Conservation (phyloP, 108 stramenopile genomes). For the Schizochytrium sp. region DNA sequence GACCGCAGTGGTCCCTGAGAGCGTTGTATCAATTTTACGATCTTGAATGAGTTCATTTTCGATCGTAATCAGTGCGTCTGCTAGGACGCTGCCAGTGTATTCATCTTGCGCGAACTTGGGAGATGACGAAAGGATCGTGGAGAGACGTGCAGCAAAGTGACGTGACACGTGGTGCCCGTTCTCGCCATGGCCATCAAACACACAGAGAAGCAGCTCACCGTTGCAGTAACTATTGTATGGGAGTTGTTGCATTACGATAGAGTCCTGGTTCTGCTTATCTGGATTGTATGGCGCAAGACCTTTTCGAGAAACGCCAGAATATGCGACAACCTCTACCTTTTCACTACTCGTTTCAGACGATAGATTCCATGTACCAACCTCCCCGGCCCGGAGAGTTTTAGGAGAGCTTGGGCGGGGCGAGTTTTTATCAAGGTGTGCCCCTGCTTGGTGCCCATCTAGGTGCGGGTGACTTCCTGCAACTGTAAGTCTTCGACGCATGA, state of each 20-base stretch:
- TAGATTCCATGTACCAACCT: conserved; percentile 39
- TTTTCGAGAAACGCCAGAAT: conserved; percentile 94
- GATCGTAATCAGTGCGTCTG: conserved; percentile 87
- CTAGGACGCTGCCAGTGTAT: conserved; percentile 72
- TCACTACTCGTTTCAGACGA: neutral
- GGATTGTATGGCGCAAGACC: conserved; percentile 99
- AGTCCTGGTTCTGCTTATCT: conserved; percentile 98
- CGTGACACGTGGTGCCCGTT: conserved; percentile 94
- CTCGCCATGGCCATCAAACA: conserved; percentile 98
- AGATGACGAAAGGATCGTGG: conserved; percentile 87
- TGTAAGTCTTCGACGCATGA: conserved; percentile 41
- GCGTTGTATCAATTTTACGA: conserved; percentile 91
- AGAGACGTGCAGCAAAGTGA: conserved; percentile 87
- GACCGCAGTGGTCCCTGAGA: conserved; percentile 93
- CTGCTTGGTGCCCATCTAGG: conserved; percentile 43
- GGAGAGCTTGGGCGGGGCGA: conserved; percentile 1
- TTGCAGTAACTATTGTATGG: conserved; percentile 81
- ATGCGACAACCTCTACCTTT: conserved; percentile 86
- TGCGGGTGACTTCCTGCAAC: conserved; percentile 11
- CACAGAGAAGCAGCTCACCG: conserved; percentile 88
- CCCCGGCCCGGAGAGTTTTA: conserved; percentile 6
- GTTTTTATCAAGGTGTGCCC: conserved; percentile 10
- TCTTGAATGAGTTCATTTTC: conserved; percentile 88
- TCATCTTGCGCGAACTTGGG: conserved; percentile 84
- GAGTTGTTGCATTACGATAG: conserved; percentile 91